Evolutionary conservation across 2,329 filamentous ascomycete genomes (phyloP).

Genomic region (Penicillium sp.): DNA sequence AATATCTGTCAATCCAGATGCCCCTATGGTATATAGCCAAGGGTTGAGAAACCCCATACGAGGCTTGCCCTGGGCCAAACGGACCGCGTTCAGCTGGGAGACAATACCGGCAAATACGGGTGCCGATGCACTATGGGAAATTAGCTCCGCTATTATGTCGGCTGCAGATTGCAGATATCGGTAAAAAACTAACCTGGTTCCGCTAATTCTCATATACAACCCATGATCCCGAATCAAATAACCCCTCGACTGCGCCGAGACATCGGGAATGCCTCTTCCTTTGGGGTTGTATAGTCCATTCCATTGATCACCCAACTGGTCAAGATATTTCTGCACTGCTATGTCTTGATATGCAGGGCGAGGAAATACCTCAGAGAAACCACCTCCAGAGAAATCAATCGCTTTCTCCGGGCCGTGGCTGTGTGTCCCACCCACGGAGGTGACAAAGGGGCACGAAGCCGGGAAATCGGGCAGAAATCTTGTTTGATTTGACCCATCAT

Average conservation of each 20-base stretch:
- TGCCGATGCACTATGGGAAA: slow-evolving; percentile 54
- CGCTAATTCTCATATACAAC: slow-evolving; percentile 44
- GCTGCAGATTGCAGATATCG: background rate
- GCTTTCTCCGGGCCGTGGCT: slow-evolving; percentile 58
- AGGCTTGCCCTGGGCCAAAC: slow-evolving; percentile 58
- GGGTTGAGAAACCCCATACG: slow-evolving; percentile 66
- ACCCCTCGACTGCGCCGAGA: slow-evolving; percentile 59
- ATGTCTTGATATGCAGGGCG: slow-evolving; percentile 52
- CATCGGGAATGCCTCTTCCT: slow-evolving; percentile 66
- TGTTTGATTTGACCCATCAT: slow-evolving; percentile 58
- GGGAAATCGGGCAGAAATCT: slow-evolving; percentile 61
- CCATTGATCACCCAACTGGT: slow-evolving; percentile 46
- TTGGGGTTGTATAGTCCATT: slow-evolving; percentile 53
- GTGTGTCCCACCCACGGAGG: slow-evolving; percentile 64
- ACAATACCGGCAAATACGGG: slow-evolving; percentile 68
- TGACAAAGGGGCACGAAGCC: slow-evolving; percentile 65
- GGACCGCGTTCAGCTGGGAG: slow-evolving; percentile 66
- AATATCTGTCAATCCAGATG: slow-evolving; percentile 54
- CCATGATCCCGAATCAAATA: slow-evolving; percentile 48
- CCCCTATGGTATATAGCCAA: slow-evolving; percentile 58
- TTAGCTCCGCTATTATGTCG: slow-evolving; percentile 19
- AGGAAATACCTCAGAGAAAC: slow-evolving; percentile 56
- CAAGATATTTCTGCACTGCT: slow-evolving; percentile 51
- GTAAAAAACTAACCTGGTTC: slow-evolving; percentile 46
- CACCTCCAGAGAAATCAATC: slow-evolving; percentile 56